phyloP scores from a whole-genome alignment of 495 filamentous ascomycete species.

The Tetracladium marchalianum region DNA sequence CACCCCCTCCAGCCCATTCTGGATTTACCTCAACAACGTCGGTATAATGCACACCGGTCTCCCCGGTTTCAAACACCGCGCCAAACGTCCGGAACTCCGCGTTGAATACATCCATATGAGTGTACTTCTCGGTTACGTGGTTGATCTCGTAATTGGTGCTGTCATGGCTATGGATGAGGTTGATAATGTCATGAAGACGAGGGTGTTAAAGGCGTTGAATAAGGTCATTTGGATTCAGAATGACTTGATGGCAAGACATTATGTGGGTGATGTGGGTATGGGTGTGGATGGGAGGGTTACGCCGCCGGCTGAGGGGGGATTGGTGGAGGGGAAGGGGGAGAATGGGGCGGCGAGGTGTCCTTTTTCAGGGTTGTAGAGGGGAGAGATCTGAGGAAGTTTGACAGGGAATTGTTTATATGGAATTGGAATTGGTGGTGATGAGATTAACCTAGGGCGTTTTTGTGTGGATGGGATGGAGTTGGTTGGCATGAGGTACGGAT shows the following conservation, averaged over 20 bases:
- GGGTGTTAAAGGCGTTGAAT: conserved; percentile 25
- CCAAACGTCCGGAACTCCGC: conserved; percentile 23
- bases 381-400: too few relatives aligned
- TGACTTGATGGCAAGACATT: conserved; percentile 47
- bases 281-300: not conserved
- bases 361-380: not conserved
- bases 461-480: too few relatives aligned
- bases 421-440: too few relatives aligned
- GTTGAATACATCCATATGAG: conserved; percentile 30
- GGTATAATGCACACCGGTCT: conserved; percentile 30
- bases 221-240: conserved; percentile 66
- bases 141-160: conserved; percentile 24
- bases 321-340: not conserved
- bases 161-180: conserved; percentile 22
- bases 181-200: conserved; percentile 10
- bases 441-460: too few relatives aligned
- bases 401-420: too few relatives aligned
- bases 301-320: not conserved
- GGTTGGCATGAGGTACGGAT: too few relatives aligned
- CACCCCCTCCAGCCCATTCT: conserved; percentile 7
- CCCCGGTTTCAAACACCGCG: conserved; percentile 28
- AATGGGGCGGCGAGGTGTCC: not conserved
- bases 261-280: conserved; percentile 3
- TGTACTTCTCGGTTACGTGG: conserved; percentile 27
- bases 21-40: conserved; percentile 32